These are phyloP conservation scores for Meyerozyma sp. DNA, from an alignment of 1,139 yeast genomes.

Conservation along the genomic window DNA sequence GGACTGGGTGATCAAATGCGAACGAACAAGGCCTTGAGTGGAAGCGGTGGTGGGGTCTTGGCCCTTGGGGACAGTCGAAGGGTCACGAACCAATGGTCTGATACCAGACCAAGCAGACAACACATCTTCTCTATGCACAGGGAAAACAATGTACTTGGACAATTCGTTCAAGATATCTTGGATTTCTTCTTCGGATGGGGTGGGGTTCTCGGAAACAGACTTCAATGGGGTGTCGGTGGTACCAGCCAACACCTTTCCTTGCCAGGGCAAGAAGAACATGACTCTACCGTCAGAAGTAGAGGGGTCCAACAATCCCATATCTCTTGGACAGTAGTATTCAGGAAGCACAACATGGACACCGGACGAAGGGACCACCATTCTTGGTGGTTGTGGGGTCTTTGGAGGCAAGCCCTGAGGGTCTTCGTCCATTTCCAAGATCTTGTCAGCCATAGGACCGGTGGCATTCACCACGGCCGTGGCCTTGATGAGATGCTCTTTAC, in stretches of 20 bases:
- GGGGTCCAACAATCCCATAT: slow-evolving; percentile 87
- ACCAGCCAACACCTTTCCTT: slow-evolving; percentile 93
- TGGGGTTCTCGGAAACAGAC: slow-evolving; percentile 75
- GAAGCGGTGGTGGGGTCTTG: slow-evolving; percentile 37
- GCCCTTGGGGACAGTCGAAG: slow-evolving; percentile 51
- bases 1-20: slow-evolving; percentile 74
- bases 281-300: slow-evolving; percentile 94
- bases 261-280: slow-evolving; percentile 97
- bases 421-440: slow-evolving; percentile 80
- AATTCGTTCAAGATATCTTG: slow-evolving; percentile 83
- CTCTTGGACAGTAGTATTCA: slow-evolving; percentile 84
- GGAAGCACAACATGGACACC: slow-evolving; percentile 94
- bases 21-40: slow-evolving; percentile 85
- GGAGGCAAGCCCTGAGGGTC: slow-evolving; percentile 64
- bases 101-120: slow-evolving; percentile 97
- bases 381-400: slow-evolving; percentile 41
- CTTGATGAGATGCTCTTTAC: slow-evolving; percentile 50
- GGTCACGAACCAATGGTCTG: slow-evolving; percentile 91
- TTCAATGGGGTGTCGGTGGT: slow-evolving; percentile 85
- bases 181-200: slow-evolving; percentile 85
- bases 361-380: slow-evolving; percentile 89
- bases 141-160: slow-evolving; percentile 84
- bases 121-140: slow-evolving; percentile 86
- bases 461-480: slow-evolving; percentile 85
- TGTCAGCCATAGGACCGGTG: slow-evolving; percentile 91